Conservation (phyloP, 345 rosid species). For the Sisymbrium irio region DNA sequence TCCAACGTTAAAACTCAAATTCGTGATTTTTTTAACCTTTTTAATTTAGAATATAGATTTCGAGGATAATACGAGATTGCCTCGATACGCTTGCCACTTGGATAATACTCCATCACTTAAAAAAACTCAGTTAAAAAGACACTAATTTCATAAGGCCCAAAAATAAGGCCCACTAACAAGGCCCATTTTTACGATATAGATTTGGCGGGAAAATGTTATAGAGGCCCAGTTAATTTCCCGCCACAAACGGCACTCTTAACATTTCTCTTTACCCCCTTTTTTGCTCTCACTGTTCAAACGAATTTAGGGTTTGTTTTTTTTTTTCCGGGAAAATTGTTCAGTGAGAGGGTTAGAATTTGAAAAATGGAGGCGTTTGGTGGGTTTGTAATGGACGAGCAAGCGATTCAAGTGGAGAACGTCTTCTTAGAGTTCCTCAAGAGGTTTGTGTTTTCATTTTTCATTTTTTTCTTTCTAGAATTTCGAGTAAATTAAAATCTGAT, state of each 20-base stretch:
- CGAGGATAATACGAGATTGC: constrained; percentile 5
- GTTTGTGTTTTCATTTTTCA: constrained; percentile 40
- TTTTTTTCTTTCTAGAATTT: not conserved
- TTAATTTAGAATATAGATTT: too few species aligned
- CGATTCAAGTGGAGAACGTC: constrained; percentile 75
- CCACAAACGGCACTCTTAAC: constrained; percentile 12
- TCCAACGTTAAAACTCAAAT: not conserved
- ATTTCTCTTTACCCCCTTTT: not conserved
- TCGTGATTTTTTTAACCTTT: not conserved
- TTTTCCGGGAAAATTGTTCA: not conserved
- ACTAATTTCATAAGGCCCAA: not conserved
- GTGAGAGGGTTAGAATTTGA: not conserved
- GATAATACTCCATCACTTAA: constrained; percentile 17
- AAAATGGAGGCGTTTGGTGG: constrained; percentile 74
- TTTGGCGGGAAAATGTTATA: constrained; percentile 26
- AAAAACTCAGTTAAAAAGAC: too few species aligned
- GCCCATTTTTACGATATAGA: not conserved
- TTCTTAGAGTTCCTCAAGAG: constrained; percentile 90
- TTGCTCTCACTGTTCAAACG: not conserved
- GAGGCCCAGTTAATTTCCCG: constrained; percentile 30
- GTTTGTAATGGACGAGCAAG: constrained; percentile 72
- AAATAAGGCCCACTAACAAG: not conserved
- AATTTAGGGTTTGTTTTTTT: constrained; percentile 21
- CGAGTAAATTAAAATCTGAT: not conserved
- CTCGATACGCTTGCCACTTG: constrained; percentile 14